A percentile compares a stretch with the other conserved stretches of the same genome.
phyloP scores from a whole-genome alignment of 108 stramenopile genomes.

The Pseudonitzschia pungens region DNA sequence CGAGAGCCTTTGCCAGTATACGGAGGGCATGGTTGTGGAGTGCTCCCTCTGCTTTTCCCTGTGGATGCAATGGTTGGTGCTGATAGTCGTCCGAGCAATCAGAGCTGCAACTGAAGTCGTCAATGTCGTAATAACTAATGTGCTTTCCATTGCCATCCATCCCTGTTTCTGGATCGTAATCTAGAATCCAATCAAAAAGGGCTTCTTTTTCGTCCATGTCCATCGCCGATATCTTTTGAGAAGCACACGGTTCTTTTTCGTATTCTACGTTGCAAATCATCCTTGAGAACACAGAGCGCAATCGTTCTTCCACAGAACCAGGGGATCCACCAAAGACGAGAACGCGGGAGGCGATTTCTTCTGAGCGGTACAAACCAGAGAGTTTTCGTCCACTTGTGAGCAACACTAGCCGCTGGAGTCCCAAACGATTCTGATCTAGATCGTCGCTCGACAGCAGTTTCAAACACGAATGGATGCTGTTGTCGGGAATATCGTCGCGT shows the following conservation, averaged over 20 bases:
- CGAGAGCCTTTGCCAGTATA: constrained; percentile 17
- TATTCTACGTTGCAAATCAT: constrained; percentile 7
- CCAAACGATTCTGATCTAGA: constrained; percentile 20
- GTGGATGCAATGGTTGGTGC: background rate
- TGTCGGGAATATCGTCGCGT: background rate
- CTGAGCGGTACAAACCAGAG: background rate
- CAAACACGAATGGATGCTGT: background rate
- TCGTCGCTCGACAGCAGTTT: constrained; percentile 19
- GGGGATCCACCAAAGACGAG: constrained; percentile 21
- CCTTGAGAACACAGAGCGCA: background rate
- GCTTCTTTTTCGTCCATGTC: constrained; percentile 5
- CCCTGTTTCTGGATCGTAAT: constrained; percentile 1
- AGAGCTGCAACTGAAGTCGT: background rate
- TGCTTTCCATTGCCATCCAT: background rate
- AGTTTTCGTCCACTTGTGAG: constrained; percentile 2
- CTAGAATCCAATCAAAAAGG: constrained; percentile 6
- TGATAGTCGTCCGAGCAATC: background rate
- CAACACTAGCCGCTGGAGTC: constrained; percentile 15
- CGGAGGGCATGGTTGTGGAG: constrained; percentile 19
- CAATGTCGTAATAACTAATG: constrained; percentile 1
- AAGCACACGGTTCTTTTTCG: background rate
- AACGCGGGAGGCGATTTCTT: constrained; percentile 1
- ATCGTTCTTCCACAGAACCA: constrained; percentile 9
- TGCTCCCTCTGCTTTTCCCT: background rate
- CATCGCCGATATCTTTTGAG: background rate